These are phyloP conservation scores for Talaromyces funiculosus DNA, from an alignment of 2,329 filamentous ascomycete species.

Conservation along the genomic window DNA sequence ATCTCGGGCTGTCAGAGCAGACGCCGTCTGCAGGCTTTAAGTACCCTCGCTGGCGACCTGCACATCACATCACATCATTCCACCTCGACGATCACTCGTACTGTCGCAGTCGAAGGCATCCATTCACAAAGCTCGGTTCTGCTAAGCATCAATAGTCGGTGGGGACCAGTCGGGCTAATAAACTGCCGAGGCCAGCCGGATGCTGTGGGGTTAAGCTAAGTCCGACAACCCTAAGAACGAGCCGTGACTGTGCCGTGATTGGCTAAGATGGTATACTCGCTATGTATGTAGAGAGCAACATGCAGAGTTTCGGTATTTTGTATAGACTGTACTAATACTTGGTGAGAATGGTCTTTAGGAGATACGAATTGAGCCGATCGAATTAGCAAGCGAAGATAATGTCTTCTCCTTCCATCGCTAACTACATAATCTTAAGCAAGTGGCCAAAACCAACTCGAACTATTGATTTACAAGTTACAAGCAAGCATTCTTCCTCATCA, in stretches of 20 bases:
- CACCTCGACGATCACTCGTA: not conserved
- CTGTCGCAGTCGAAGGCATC: not conserved
- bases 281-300: not conserved
- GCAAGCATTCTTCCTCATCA: not conserved
- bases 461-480: not conserved
- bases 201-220: conserved; percentile 8
- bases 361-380: not conserved
- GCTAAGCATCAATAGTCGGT: not conserved
- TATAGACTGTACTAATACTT: not conserved
- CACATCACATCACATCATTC: not conserved
- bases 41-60: not conserved
- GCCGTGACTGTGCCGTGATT: not conserved
- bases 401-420: not conserved
- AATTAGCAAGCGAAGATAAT: not conserved
- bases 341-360: not conserved
- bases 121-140: not conserved
- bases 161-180: not conserved
- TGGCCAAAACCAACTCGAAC: not conserved
- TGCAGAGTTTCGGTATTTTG: not conserved
- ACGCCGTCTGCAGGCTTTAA: not conserved
- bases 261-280: not conserved
- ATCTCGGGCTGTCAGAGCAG: not conserved
- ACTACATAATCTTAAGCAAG: not conserved
- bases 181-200: not conserved
- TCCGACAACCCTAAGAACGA: not conserved